Conservation (phyloP, 495 filamentous ascomycete genomes). For the Talaromyces trachyspermus region DNA sequence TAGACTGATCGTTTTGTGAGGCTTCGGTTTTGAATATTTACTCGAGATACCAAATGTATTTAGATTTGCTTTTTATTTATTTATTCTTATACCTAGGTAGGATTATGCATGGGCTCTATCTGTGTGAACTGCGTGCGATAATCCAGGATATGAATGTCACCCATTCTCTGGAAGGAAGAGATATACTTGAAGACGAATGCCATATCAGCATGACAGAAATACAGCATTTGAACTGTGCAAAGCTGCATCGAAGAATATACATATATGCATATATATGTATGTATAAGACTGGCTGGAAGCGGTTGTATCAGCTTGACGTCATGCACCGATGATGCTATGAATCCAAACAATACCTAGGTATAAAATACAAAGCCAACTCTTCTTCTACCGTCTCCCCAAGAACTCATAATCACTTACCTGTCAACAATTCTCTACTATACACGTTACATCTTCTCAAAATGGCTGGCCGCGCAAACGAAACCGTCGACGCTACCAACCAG, state of each 20-base stretch:
- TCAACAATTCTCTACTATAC: neutral
- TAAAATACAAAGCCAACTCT: neutral
- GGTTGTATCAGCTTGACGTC: constrained; percentile 6
- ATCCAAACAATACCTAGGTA: neutral
- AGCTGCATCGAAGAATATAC: too few species aligned
- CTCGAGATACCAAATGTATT: neutral
- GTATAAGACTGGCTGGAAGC: neutral
- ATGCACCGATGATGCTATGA: too few species aligned
- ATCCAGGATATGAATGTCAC: too few species aligned
- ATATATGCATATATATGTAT: neutral
- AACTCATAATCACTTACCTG: too few species aligned
- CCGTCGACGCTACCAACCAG: neutral
- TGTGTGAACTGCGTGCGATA: too few species aligned
- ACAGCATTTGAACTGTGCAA: too few species aligned
- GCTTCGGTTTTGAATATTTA: neutral
- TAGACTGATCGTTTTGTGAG: neutral
- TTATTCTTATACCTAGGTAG: neutral
- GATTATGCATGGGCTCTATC: too few species aligned
- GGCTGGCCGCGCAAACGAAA: neutral
- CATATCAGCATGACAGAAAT: too few species aligned
- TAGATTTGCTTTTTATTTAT: neutral
- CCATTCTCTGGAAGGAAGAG: too few species aligned
- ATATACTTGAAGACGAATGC: too few species aligned
- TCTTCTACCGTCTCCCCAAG: neutral
- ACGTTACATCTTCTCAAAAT: neutral